Percentiles rank a stretch among this genome's conserved stretches.
phyloP scores from a whole-genome alignment of 805 yeast genomes.

The Wickerhamiella musiphila region DNA sequence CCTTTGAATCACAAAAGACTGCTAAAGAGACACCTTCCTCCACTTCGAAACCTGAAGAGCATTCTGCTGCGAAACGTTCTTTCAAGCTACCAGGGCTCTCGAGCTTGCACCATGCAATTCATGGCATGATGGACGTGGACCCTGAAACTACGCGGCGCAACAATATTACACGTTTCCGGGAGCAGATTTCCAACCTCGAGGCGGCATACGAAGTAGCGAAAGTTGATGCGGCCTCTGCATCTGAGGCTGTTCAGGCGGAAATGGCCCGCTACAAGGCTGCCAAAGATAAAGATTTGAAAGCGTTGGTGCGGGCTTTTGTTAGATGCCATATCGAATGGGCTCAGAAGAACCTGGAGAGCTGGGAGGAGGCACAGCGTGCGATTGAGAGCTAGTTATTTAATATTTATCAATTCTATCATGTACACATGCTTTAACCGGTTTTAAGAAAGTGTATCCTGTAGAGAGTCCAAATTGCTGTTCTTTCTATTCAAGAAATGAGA shows the following conservation, averaged over 20 bases:
- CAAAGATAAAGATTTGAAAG: conserved; percentile 34
- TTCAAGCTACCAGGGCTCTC: conserved; percentile 39
- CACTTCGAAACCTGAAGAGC: too few relatives aligned
- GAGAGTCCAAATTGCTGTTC: too few relatives aligned
- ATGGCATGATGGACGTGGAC: conserved; percentile 48
- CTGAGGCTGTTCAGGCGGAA: conserved; percentile 27
- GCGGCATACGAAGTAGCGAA: conserved; percentile 37
- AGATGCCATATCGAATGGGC: conserved; percentile 49
- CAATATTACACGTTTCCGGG: conserved; percentile 27
- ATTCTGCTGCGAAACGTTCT: too few relatives aligned
- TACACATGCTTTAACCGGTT: too few relatives aligned
- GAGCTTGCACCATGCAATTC: conserved; percentile 33
- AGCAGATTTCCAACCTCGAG: conserved; percentile 30
- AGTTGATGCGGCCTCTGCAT: conserved; percentile 32
- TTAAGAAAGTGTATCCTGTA: too few relatives aligned
- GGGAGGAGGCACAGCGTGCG: conserved; percentile 40
- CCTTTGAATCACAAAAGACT: too few relatives aligned
- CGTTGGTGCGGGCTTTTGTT: conserved; percentile 36
- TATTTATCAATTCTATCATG: too few relatives aligned
- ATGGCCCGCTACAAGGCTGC: conserved; percentile 30
- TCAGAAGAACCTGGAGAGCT: conserved; percentile 42
- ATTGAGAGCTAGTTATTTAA: conserved; percentile 8
- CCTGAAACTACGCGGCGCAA: conserved; percentile 48
- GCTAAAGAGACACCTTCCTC: too few relatives aligned
- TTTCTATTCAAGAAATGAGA: too few relatives aligned